Percentiles rank a stretch among this genome's conserved stretches.
Evolutionary conservation across 2,329 filamentous ascomycete genomes (phyloP).

Genomic region (Dothideomycetes sp.): DNA sequence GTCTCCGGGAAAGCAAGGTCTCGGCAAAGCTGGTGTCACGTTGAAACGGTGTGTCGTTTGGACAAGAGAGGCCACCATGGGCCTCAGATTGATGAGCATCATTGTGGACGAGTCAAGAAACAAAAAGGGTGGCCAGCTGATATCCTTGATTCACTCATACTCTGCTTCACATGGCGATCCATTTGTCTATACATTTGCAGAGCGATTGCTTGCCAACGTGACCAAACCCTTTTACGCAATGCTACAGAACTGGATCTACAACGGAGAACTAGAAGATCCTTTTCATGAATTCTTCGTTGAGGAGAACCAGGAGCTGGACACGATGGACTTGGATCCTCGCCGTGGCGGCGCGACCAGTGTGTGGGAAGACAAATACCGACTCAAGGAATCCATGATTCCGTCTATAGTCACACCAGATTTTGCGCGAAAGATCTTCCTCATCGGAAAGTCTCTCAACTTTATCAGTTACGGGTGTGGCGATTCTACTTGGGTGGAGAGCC

Average conservation of each 20-base stretch:
- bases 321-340: conserved; percentile 29
- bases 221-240: conserved; percentile 96
- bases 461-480: conserved; percentile 93
- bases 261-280: conserved; percentile 93
- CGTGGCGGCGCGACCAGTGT: conserved; percentile 66
- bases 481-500: conserved; percentile 87
- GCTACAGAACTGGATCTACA: conserved; percentile 92
- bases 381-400: conserved; percentile 76
- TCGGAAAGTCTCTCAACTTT: conserved; percentile 96
- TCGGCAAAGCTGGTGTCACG: conserved; percentile 82
- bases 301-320: conserved; percentile 55
- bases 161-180: conserved; percentile 91
- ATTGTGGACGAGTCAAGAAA: conserved; percentile 84
- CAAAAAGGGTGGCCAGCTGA: conserved; percentile 80
- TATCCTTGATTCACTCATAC: conserved; percentile 86
- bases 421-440: conserved; percentile 90
- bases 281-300: conserved; percentile 92
- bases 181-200: conserved; percentile 85
- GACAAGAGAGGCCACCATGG: conserved; percentile 96
- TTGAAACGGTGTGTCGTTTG: conserved; percentile 92
- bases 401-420: conserved; percentile 90
- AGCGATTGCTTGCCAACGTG: conserved; percentile 74
- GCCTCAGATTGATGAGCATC: conserved; percentile 79
- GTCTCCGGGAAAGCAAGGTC: conserved; percentile 50
- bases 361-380: conserved; percentile 95